A percentile compares a stretch with the other conserved stretches of the same genome.
phyloP scores from a whole-genome alignment of 2,329 filamentous ascomycete genomes.

The Metarhizium robertsii region DNA sequence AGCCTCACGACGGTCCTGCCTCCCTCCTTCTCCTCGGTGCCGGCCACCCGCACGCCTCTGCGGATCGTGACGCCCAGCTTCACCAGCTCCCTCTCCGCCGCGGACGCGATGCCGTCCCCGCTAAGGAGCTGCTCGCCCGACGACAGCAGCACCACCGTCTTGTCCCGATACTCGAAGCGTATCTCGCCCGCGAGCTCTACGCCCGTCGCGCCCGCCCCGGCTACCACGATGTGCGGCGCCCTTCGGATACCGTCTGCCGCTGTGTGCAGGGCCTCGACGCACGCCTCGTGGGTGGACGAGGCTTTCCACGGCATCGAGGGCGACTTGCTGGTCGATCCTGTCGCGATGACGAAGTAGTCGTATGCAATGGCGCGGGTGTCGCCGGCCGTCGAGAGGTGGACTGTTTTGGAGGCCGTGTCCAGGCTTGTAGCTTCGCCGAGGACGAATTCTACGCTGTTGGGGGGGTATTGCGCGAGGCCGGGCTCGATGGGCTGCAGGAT shows the following conservation, averaged over 20 bases:
- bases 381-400: conserved; percentile 26
- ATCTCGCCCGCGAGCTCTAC: conserved; percentile 48
- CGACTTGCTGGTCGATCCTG: conserved; percentile 36
- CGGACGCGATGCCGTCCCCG: conserved; percentile 32
- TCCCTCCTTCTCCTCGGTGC: conserved; percentile 12
- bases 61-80: conserved; percentile 42
- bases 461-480: conserved; percentile 40
- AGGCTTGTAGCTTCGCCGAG: conserved; percentile 36
- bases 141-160: conserved; percentile 39
- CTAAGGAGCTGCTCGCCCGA: conserved; percentile 30
- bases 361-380: conserved; percentile 30
- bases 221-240: conserved; percentile 45
- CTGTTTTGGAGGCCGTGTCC: conserved; percentile 28
- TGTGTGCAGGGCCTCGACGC: conserved; percentile 27
- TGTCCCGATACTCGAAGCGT: conserved; percentile 38
- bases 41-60: conserved; percentile 30
- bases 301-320: conserved; percentile 43
- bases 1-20: conserved; percentile 41
- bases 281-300: conserved; percentile 35
- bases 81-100: conserved; percentile 38
- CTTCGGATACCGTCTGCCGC: conserved; percentile 31
- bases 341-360: conserved; percentile 49
- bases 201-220: conserved; percentile 46
- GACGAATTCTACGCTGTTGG: conserved; percentile 40
- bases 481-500: conserved; percentile 39